phyloP scores from a whole-genome alignment of 2,329 filamentous ascomycete species.

The Grosmannia serpens region DNA sequence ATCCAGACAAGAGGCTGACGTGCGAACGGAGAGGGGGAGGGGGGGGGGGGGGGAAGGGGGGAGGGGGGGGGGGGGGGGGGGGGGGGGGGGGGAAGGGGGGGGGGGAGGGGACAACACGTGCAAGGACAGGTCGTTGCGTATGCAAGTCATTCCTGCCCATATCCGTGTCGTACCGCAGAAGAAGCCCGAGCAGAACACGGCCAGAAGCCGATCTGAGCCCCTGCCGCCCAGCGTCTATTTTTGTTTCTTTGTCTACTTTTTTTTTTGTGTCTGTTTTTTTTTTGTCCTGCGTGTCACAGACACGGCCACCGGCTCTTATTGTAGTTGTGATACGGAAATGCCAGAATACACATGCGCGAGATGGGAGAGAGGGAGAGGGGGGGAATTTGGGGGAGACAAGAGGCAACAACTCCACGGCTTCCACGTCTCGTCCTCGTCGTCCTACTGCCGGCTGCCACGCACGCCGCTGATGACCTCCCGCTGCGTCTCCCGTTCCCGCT shows the following conservation, averaged over 20 bases:
- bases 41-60: background rate
- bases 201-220: background rate
- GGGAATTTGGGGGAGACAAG: background rate
- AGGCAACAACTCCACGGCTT: too few relatives aligned
- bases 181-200: background rate
- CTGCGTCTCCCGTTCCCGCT: constrained; percentile 74
- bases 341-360: background rate
- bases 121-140: background rate
- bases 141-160: background rate
- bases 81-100: background rate
- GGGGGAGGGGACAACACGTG: background rate
- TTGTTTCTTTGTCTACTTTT: background rate
- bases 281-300: background rate
- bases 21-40: too few relatives aligned
- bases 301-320: background rate
- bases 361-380: background rate
- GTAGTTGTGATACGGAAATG: background rate
- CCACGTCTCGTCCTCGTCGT: background rate
- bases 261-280: background rate
- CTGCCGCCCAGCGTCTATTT: too few relatives aligned
- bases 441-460: constrained; percentile 10
- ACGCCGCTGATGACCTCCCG: constrained; percentile 71
- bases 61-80: background rate
- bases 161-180: background rate
- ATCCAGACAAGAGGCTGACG: too few relatives aligned